Evolutionary conservation across 2,329 filamentous ascomycete genomes (phyloP), one percentile per base, ranked within the genome.

Genomic region (Plectosphaerella sp.): DNA sequence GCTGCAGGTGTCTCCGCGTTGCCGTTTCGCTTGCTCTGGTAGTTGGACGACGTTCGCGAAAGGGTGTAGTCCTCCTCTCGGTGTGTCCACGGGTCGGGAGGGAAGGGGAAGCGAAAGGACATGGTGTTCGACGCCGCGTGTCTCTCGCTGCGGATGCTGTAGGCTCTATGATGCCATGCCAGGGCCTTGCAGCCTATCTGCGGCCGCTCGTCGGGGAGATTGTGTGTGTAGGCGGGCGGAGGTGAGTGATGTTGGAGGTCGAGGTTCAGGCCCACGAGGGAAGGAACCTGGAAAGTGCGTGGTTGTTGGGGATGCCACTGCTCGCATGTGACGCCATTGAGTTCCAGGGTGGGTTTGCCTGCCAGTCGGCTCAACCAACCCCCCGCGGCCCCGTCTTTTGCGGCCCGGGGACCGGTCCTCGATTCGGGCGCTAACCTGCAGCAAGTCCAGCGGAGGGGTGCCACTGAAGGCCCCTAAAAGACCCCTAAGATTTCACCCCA

Each of bases 21-120:
- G 41, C 55, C 56, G 3, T 57, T 54, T 16, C 57, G 51, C 35
- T 60, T 62, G 52, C 52, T 52, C 12, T 62, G 62, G 35, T 55
- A 62, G 33, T 67, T 61, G 24, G 67, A 65, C 25, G 61, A 56
- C 35, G 64, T 56, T 54, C 63, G 67, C 24, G 65, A 59, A 47
- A 67, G 56, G n/a, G 67, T 62, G 53, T 67, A 47, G 24, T 73
- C 68, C 48, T 74, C 72, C 49, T 73, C 71, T 52, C 64, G 63
- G 47, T 68, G 66, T 50, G 60, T 57, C 48, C 64, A 65, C 36
- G 56, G 59, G 52, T 73, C 71, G 42, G 49, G 39, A 41, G 51
- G 55, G 51, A 67, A 64, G 24, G 67, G 57, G 52, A 71, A 65
- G 54, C 69, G 63, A 54, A 71, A 69, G 47, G 72, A 68, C 72